A percentile compares a stretch with the other conserved stretches of the same genome.
Conservation (phyloP, 176 grass and related monocot genomes). For the Triticum aestivum region DNA sequence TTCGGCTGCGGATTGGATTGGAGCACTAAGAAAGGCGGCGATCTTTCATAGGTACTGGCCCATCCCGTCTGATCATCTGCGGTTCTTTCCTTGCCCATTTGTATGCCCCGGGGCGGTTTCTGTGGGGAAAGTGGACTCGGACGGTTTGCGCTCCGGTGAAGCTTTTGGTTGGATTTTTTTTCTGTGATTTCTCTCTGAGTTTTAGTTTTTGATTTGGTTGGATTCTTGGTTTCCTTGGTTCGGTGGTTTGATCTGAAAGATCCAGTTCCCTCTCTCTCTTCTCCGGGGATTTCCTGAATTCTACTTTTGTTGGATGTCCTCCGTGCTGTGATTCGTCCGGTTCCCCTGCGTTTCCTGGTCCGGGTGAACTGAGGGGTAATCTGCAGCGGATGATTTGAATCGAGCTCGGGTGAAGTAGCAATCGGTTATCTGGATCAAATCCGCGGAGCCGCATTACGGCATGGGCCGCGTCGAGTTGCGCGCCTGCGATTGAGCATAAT, state of each 20-base stretch:
- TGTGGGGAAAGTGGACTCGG: background rate
- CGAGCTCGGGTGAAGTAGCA: background rate
- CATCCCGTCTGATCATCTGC: background rate
- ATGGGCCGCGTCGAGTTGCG: background rate
- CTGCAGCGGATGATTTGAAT: background rate
- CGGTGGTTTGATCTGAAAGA: slow-evolving; percentile 31
- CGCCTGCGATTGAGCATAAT: background rate
- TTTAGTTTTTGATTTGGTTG: slow-evolving; percentile 5
- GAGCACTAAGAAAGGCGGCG: background rate
- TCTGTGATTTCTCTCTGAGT: background rate
- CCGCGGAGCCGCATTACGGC: slow-evolving; percentile 15
- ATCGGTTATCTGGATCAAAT: background rate
- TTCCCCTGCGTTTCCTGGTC: background rate
- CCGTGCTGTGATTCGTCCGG: slow-evolving; percentile 10
- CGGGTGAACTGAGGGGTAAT: background rate
- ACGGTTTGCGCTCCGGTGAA: background rate
- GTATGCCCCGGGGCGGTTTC: background rate
- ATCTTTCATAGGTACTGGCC: slow-evolving; percentile 15
- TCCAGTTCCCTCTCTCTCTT: background rate
- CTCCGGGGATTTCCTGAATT: slow-evolving; percentile 1
- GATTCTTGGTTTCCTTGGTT: background rate
- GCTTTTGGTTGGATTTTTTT: background rate
- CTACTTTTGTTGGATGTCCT: background rate
- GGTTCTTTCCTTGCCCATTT: background rate
- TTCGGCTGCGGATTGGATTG: slow-evolving; percentile 15